Evolutionary conservation across 768 basidiomycete genomes (phyloP), one percentile per base, ranked within the genome.

Genomic region (Tephrocybe sp.): DNA sequence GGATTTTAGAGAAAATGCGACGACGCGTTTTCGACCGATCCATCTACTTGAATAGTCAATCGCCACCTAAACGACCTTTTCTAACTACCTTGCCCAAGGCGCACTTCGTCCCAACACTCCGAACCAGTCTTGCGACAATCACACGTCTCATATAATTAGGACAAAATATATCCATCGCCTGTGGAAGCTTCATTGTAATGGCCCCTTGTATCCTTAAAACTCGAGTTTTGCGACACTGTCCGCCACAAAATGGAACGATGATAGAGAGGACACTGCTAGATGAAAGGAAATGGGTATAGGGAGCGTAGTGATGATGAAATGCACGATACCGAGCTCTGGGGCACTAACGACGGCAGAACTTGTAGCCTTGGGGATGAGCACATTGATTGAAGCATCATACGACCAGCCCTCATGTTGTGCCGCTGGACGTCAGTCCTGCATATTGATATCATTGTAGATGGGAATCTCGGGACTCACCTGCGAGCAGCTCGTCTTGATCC

Each of bases 141-240:
- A 31, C 38, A n/a, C 54, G 56, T 22, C 36, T 55, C 15, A 4
- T 13, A 22, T 58, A 15, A 18, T 11, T 25, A 29, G 12, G 38
- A 19, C 46, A 23, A n/a, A 36, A 11, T 13, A 34, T 11, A 38
- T 23, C 30, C 23, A 16, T 11, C 27, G 15, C 33, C 33, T 6
- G 8, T 7, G 33, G 15, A 34, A n/a, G 8, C 33, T n/a, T 12
- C 33, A 15, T 30, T 12, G 33, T 9, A 10, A 4, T 9, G 33
- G 15, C 11, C 8, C 5, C 27, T 9, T 53, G 27, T 5, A 5
- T 58, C 54, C n/a, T 53, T 34, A 58, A 31, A 59, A 34, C 42
- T 82, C 80, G 47, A 80, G 59, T 47, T 62, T 70, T 11, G 76
- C 79, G 3, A 83, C 78, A 54, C 79, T 80, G 54, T 78, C 70